Base-by-base conservation (phyloP, 2,329 filamentous ascomycete species). In the Trichoderma citrinoviride region DNA sequence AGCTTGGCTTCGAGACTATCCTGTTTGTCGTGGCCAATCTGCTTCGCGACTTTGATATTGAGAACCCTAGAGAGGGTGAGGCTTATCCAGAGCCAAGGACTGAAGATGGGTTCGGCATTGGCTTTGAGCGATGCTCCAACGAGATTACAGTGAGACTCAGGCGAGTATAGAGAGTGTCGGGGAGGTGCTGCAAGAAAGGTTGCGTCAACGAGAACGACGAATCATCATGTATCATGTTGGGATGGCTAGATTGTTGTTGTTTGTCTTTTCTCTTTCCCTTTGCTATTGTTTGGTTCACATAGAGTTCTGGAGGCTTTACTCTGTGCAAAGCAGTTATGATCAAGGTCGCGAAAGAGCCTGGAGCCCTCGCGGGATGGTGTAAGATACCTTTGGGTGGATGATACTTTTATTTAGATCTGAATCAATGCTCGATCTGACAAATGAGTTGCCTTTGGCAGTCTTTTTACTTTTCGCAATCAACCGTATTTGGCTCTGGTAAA, bases 1-100 rank as follows among this genome's bases (percentile, higher is more conserved):
- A 70, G 0, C 71, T 75, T 58, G 73, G 73, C 7, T 73, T 72
- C 33, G 72, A 75, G 14, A 71, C 73, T 0, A 70, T 71, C 64
- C 70, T 75, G 60, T 69, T 69, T 19, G 68, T 71, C 6, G 66
- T 73, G 7, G 72, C 72, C 0, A 70, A 69, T 0, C 64, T 74
- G 47, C 65, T 75, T 62, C 65, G 71, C 3, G 69, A 65, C 5
- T 75, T 75, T 65, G 71, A 74, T 5, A 67, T 75, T n/a, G 55
- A 68, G 43, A 64, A 62, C 10, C 64, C 54, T 6, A 66, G 68
- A 2, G 60, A 66, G 29, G 29, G 27, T 10, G 55, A 27, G 27
- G 12, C 15, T 3, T 74, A 73, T 3, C 29, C 60, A 5, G 70
- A 68, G 19, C 73, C 73, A 5, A 66, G 44, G 17, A 65, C 73